Base-by-base conservation (phyloP, 495 filamentous ascomycete species). In the Rhypophila decipiens region DNA sequence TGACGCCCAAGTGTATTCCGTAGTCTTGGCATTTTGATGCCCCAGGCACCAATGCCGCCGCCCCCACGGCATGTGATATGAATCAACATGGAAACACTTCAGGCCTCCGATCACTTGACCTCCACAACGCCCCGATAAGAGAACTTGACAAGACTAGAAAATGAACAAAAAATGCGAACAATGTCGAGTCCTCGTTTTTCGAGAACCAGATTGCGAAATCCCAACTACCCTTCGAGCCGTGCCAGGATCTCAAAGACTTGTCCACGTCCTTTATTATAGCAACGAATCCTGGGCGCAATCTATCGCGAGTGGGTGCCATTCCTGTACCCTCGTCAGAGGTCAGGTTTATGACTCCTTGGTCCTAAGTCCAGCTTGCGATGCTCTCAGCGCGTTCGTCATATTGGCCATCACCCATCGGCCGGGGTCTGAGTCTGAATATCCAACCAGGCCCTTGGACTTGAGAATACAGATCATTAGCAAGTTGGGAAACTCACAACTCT, bases 291-390 rank as follows among this genome's bases (percentile, higher is more conserved):
- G 46, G 17, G 33, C 31, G 15, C 11, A 39, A 15, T 42, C 53
- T 9, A 19, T 56, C 4, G 13, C 35, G 13, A 18, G 24, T 15
- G 31, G 49, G 33, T 56, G 53, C 22, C 29, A 43, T 7, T 43
- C 52, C 34, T 56, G 53, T 23, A 46, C 23, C 40, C 44, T 56
- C 4, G 38, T 56, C 8, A 42, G 49, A 13, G 47, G 37, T 27
- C 49, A 56, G 42, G 21, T 56, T 1, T 44, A 48, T 35, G 24
- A 12, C 7, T 13, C 22, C 45, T 35, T 41, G 40, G 31, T 43
- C 1, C n/a, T 33, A n/a, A 42, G 43, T n/a, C 22, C 24, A 2
- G 17, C 42, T 10, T 56, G 53, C n/a, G 46, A 50, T 13, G 21
- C 42, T 21, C 36, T 56, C 13, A 27, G 42, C 13, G 53, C 49